A percentile compares a stretch with the other conserved stretches of the same genome.
phyloP scores from a whole-genome alignment of 2,329 filamentous ascomycete species.

The Claviceps quebecensis region DNA sequence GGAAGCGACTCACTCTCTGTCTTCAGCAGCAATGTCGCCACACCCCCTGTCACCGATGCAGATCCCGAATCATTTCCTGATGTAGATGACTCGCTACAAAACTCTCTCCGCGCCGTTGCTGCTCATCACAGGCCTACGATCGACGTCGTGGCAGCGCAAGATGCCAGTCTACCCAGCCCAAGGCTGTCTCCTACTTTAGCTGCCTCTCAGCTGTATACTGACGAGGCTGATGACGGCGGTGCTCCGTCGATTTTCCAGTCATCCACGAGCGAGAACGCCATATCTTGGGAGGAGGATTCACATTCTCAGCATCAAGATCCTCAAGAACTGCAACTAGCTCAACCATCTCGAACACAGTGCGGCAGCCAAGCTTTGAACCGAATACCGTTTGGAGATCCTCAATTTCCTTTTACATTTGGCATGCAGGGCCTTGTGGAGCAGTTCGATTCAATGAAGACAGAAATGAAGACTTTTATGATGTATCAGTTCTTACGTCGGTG shows the following conservation, averaged over 20 bases:
- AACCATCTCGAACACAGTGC: constrained; percentile 7
- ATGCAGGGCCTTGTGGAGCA: constrained; percentile 76
- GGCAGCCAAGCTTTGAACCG: constrained; percentile 7
- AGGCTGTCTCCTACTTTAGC: constrained; percentile 85
- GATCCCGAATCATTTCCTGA: constrained; percentile 49
- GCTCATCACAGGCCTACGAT: constrained; percentile 39
- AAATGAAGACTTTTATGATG: constrained; percentile 93
- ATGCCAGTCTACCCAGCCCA: constrained; percentile 87
- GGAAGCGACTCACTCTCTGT: constrained; percentile 43
- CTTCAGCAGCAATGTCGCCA: constrained; percentile 52
- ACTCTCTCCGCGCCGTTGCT: constrained; percentile 30
- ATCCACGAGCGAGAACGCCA: constrained; percentile 13
- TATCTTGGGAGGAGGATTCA: constrained; percentile 26
- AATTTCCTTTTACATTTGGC: constrained; percentile 44
- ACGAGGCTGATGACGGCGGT: constrained; percentile 31
- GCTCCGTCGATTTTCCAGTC: constrained; percentile 20
- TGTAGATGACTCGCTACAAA: constrained; percentile 33
- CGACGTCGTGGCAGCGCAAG: constrained; percentile 61
- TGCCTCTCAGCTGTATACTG: constrained; percentile 41
- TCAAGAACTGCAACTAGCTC: constrained; percentile 9
- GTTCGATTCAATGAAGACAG: constrained; percentile 80
- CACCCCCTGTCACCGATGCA: constrained; percentile 61
- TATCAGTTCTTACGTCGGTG: constrained; percentile 87
- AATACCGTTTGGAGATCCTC: background rate
- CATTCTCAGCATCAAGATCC: constrained; percentile 21